Base-by-base conservation (phyloP, 192 early-diverging fungal genomes). In the Backusella psychrophila region DNA sequence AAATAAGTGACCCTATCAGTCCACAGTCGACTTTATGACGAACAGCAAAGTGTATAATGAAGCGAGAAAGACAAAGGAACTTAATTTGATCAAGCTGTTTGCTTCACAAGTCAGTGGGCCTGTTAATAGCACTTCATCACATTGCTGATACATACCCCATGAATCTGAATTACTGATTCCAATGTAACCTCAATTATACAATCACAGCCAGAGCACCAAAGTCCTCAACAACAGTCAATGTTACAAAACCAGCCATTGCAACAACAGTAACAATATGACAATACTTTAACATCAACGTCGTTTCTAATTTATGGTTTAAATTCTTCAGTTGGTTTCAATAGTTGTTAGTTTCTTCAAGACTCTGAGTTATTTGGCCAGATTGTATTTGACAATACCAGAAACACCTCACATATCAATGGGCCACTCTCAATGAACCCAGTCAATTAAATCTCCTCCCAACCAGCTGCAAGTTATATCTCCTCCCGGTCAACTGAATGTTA, bases 271-370 rank as follows among this genome's bases (percentile, higher is more conserved):
- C 21, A 59, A 23, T 26, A 59, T 21, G 23, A 26, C 7, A 59
- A 29, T 21, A 12, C 23, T 26, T 59, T 23, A 59, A 12, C 53
- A 8, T 12, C 53, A 11, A 26, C 53, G 2, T 11, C 53, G 19
- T 59, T 59, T 2, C 53, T 23, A 11, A 59, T 59, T 59, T 59
- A 59, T 59, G 53, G 53, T 59, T n/a, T n/a, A n/a, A n/a, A n/a
- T n/a, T n/a, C n/a, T n/a, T n/a, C 53, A 0, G 53, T 72, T 15
- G 71, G 76, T 49, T 80, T 73, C 63, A 80, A 80, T 34, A 80
- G 79, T 53, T 53, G 52, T 12, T 75, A 71, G 26, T 80, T 80
- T 38, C 67, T 80, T 1, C 68, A 73, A 34, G 79, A 80, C 23
- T 52, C 42, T 19, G 71, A 53, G 26, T 66, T 80, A 2, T 80